Evolutionary conservation across 2,329 filamentous ascomycete species (phyloP).

Genomic region (Monilinia fructicola): DNA sequence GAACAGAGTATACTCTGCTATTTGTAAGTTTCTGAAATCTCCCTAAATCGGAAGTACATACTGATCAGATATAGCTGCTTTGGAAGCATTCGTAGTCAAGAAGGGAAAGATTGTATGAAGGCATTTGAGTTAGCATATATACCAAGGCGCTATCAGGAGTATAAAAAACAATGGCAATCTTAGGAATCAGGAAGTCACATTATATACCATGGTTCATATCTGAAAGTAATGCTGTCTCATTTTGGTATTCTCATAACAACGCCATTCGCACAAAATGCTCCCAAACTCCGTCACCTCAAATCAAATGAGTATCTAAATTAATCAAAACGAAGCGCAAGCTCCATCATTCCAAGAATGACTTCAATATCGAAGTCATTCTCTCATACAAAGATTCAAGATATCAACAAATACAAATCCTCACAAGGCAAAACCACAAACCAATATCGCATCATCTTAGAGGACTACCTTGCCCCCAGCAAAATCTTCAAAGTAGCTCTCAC

Average conservation of each 20-base stretch:
- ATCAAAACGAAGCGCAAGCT: not conserved
- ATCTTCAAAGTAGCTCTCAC: not conserved
- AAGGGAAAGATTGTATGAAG: constrained; percentile 67
- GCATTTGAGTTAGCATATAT: constrained; percentile 9
- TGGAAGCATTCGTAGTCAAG: constrained; percentile 93
- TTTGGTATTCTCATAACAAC: not conserved
- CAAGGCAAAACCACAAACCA: not conserved
- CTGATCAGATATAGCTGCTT: constrained; percentile 53
- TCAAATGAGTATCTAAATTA: not conserved
- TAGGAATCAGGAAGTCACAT: constrained; percentile 4
- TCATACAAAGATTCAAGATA: not conserved
- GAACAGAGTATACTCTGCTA: constrained; percentile 88
- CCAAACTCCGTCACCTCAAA: not conserved
- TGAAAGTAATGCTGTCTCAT: not conserved
- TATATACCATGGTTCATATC: not conserved
- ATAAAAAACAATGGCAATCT: constrained; percentile 20
- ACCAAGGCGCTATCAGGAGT: constrained; percentile 21
- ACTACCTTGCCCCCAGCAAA: not conserved
- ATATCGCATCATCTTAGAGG: not conserved
- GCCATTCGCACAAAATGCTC: not conserved
- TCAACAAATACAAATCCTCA: not conserved
- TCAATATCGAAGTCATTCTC: not conserved
- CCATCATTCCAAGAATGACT: not conserved
- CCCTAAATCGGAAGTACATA: not conserved
- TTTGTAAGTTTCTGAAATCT: constrained; percentile 54